Evolutionary conservation across 2,329 filamentous ascomycete genomes (phyloP).

Genomic region (Lecanosticta acicola): DNA sequence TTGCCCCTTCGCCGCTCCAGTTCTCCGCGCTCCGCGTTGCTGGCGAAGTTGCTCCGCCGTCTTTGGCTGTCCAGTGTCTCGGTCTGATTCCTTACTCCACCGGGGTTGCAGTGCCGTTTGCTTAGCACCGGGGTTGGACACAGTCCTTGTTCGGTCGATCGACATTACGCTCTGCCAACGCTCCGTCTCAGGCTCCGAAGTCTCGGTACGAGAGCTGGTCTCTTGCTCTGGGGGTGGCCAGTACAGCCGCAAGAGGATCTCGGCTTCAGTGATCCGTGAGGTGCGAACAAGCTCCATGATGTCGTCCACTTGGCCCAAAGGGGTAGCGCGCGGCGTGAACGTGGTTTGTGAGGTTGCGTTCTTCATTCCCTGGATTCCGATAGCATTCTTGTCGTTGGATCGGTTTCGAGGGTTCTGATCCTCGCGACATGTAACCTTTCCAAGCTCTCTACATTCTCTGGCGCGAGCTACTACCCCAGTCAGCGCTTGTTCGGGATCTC

Average conservation of each 20-base stretch:
- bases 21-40: not conserved
- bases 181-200: not conserved
- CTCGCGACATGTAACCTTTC: too few species aligned
- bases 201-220: not conserved
- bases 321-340: not conserved
- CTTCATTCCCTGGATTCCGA: too few species aligned
- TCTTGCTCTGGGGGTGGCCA: not conserved
- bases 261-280: not conserved
- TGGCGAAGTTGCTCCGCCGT: not conserved
- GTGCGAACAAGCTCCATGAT: not conserved
- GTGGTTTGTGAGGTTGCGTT: not conserved
- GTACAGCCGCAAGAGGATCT: not conserved
- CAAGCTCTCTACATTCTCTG: not conserved
- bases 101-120: not conserved
- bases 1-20: not conserved
- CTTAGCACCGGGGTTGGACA: not conserved
- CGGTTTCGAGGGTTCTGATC: not conserved
- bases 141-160: not conserved
- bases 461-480: not conserved
- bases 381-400: not conserved
- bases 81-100: not conserved
- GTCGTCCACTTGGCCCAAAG: not conserved
- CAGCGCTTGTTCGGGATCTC: not conserved
- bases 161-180: not conserved
- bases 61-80: not conserved